A percentile compares a stretch with the other conserved stretches of the same genome.
phyloP scores from a whole-genome alignment of 2,329 filamentous ascomycete species.

The Paracoccidioides lutzii region DNA sequence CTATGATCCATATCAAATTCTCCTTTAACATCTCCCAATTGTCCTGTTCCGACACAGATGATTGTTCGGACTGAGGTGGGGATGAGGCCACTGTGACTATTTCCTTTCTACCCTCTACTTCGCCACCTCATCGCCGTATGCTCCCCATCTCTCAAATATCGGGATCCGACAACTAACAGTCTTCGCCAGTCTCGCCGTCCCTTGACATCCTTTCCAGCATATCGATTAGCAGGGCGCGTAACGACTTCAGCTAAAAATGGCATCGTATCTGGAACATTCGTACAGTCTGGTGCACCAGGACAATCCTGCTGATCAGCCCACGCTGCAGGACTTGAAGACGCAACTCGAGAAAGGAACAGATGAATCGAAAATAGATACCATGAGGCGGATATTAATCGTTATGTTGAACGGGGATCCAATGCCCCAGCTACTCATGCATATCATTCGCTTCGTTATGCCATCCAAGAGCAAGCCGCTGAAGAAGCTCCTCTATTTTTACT shows the following conservation, averaged over 20 bases:
- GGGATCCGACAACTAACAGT: conserved; percentile 12
- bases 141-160: conserved; percentile 3
- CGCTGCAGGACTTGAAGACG: conserved; percentile 78
- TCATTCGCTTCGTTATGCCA: conserved; percentile 99
- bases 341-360: conserved; percentile 90
- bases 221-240: conserved; percentile 5
- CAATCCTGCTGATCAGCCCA: conserved; percentile 86
- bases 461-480: conserved; percentile 93
- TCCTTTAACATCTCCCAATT: conserved; percentile 14
- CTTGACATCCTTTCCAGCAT: conserved; percentile 14
- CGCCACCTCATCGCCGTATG: conserved; percentile 12
- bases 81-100: conserved; percentile 19
- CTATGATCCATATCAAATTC: conserved; percentile 10
- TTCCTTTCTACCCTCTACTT: conserved; percentile 15
- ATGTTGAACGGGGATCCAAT: conserved; percentile 98
- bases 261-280: conserved; percentile 82
- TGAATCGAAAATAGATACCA: conserved; percentile 84
- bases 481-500: conserved; percentile 98
- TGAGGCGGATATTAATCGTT: conserved; percentile 89
- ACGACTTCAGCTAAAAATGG: conserved; percentile 49
- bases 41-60: conserved; percentile 23
- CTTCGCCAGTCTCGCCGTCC: conserved; percentile 9
- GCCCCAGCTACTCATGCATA: conserved; percentile 94
- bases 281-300: conserved; percentile 98
- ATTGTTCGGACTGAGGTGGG: conserved; percentile 26